Evolutionary conservation across 2,329 filamentous ascomycete species (phyloP).

Genomic region (Endoconidiophora laricicola): DNA sequence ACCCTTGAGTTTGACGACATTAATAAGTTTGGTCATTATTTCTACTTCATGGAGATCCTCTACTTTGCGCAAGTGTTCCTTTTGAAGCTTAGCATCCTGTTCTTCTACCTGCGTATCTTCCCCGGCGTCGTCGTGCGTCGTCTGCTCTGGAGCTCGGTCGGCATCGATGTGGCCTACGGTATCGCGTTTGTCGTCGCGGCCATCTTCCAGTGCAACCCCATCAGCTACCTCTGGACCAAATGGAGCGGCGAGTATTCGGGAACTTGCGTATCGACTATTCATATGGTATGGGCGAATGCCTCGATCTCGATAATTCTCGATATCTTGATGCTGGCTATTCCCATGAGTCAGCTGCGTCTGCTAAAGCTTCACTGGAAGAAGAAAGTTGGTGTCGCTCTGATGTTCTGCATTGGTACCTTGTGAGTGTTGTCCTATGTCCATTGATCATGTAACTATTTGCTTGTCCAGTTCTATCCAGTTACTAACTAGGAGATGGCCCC

Average conservation of each 20-base stretch:
- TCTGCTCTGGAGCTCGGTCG: slow-evolving; percentile 23
- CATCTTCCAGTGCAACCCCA: slow-evolving; percentile 31
- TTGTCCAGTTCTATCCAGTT: not conserved
- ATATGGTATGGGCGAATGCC: slow-evolving; percentile 30
- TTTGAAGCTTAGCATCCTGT: slow-evolving; percentile 30
- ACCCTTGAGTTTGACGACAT: slow-evolving; percentile 24
- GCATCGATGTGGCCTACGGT: slow-evolving; percentile 22
- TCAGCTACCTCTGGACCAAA: slow-evolving; percentile 31
- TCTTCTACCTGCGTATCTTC: slow-evolving; percentile 36
- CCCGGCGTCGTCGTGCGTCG: slow-evolving; percentile 20
- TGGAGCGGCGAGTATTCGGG: slow-evolving; percentile 32
- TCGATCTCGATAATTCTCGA: slow-evolving; percentile 31
- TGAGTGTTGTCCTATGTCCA: slow-evolving; percentile 14
- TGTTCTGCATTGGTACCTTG: slow-evolving; percentile 29
- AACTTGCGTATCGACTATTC: slow-evolving; percentile 28
- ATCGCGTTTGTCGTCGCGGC: slow-evolving; percentile 23
- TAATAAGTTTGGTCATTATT: slow-evolving; percentile 23
- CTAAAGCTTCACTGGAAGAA: slow-evolving; percentile 27
- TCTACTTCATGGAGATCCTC: slow-evolving; percentile 24
- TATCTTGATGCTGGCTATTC: slow-evolving; percentile 30
- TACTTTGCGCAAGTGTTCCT: slow-evolving; percentile 28
- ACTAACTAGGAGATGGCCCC: slow-evolving; percentile 6
- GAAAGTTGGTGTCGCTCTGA: slow-evolving; percentile 26
- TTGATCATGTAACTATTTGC: not conserved
- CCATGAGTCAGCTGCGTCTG: slow-evolving; percentile 24